phyloP scores from a whole-genome alignment of 192 early-diverging fungal species.

The Borealophlyctis nickersoniae region DNA sequence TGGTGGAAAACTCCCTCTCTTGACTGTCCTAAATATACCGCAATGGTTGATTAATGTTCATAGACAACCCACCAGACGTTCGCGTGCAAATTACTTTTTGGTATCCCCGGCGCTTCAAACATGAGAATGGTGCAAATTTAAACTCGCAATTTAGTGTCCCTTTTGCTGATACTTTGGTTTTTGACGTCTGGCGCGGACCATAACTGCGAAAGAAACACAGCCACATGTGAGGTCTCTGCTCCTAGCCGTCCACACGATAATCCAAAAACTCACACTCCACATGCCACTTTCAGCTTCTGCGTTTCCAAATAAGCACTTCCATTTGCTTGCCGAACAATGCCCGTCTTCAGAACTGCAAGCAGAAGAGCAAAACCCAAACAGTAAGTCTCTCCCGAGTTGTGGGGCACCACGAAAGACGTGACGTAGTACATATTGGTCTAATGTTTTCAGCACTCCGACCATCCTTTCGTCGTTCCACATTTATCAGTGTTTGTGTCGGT shows the following conservation, averaged over 20 bases:
- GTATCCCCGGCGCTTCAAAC: constrained; percentile 52
- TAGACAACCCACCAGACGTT: constrained; percentile 4
- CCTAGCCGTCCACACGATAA: too few species aligned
- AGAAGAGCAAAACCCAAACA: neutral
- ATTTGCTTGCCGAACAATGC: constrained; percentile 68
- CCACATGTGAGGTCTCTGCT: too few species aligned
- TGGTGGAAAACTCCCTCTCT: constrained; percentile 63
- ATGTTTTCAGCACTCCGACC: constrained; percentile 35
- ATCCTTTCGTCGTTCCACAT: constrained; percentile 22
- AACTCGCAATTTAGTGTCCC: constrained; percentile 71
- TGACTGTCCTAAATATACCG: constrained; percentile 18
- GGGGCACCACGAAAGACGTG: neutral
- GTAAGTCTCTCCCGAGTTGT: neutral
- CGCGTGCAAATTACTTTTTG: constrained; percentile 31
- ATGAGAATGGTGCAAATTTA: constrained; percentile 71
- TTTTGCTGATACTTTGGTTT: constrained; percentile 46
- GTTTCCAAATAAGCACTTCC: constrained; percentile 76
- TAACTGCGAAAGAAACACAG: constrained; percentile 46
- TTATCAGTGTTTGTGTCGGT: constrained; percentile 4
- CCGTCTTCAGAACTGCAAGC: constrained; percentile 59
- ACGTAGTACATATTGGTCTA: constrained; percentile 31
- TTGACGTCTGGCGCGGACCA: constrained; percentile 64
- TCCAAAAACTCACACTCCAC: constrained; percentile 79
- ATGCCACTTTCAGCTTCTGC: constrained; percentile 69
- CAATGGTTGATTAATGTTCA: neutral